Evolutionary conservation across 805 yeast species (phyloP).

Genomic region (Lachancea meyersii): DNA sequence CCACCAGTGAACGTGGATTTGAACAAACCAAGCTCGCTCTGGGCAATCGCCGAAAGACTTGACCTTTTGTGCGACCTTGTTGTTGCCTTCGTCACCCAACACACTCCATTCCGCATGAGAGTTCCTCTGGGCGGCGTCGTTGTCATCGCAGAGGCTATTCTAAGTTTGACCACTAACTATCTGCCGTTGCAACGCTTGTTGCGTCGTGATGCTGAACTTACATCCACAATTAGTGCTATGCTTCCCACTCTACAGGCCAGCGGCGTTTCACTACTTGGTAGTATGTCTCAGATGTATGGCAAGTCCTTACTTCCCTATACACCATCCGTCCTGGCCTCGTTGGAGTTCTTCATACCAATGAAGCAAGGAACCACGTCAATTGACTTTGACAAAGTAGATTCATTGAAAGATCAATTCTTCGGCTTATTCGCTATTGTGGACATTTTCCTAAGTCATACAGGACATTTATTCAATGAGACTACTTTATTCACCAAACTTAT

Average conservation of each 20-base stretch:
- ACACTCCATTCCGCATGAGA: conserved; percentile 49
- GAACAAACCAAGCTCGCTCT: conserved; percentile 46
- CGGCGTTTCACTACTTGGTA: conserved; percentile 40
- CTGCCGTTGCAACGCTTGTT: conserved; percentile 50
- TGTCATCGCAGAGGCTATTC: conserved; percentile 45
- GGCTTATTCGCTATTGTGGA: conserved; percentile 20
- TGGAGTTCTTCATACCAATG: conserved; percentile 58
- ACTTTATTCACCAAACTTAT: conserved; percentile 49
- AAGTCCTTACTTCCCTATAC: conserved; percentile 42
- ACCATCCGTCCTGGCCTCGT: conserved; percentile 42
- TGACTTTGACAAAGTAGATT: conserved; percentile 34
- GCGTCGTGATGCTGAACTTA: conserved; percentile 48
- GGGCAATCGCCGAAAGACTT: conserved; percentile 47
- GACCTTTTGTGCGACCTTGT: conserved; percentile 42
- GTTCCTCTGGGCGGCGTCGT: conserved; percentile 60
- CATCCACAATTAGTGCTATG: conserved; percentile 39
- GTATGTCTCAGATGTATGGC: conserved; percentile 25
- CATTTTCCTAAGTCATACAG: conserved; percentile 24
- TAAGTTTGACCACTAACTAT: conserved; percentile 50
- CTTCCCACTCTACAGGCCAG: conserved; percentile 40
- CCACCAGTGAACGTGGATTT: conserved; percentile 53
- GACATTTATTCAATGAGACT: conserved; percentile 42
- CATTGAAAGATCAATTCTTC: conserved; percentile 20
- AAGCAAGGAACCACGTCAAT: conserved; percentile 35
- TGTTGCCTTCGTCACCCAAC: conserved; percentile 40